These are phyloP conservation scores for Leishmania amazonensis DNA, from an alignment of 208 protist species.

Conservation along the genomic window DNA sequence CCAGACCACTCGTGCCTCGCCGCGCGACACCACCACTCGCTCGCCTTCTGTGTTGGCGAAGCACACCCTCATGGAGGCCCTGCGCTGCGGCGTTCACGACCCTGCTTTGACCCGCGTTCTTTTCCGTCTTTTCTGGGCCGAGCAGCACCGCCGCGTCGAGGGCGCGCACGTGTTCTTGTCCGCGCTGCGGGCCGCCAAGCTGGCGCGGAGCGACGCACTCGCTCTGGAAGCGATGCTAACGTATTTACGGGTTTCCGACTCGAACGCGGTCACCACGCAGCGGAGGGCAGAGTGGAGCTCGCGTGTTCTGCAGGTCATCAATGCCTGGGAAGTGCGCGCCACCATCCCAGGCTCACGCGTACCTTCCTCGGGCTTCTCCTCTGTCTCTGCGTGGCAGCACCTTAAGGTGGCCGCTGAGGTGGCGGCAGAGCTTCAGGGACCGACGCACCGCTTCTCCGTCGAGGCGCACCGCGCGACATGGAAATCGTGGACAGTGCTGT, in stretches of 20 bases:
- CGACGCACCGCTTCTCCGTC: conserved; percentile 33
- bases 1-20: neutral
- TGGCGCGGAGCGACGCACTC: conserved; percentile 29
- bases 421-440: conserved; percentile 2
- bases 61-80: conserved; percentile 54
- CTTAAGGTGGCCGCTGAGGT: neutral
- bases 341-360: conserved; percentile 1
- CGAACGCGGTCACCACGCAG: neutral
- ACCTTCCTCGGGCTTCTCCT: neutral
- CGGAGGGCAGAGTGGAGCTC: conserved; percentile 5
- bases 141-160: conserved; percentile 53
- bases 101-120: conserved; percentile 29
- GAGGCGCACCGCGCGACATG: conserved; percentile 50
- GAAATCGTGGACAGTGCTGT: conserved; percentile 49
- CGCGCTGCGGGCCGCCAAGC: conserved; percentile 52
- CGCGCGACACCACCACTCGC: neutral
- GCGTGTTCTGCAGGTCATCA: conserved; percentile 7
- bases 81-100: conserved; percentile 55
- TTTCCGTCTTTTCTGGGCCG: conserved; percentile 57
- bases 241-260: conserved; percentile 41
- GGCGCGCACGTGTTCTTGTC: conserved; percentile 75
- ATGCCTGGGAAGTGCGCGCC: neutral
- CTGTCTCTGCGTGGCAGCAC: conserved; percentile 1
- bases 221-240: conserved; percentile 54
- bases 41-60: conserved; percentile 38